These are phyloP conservation scores for Nissolia schottii DNA, from an alignment of 306 rosid species.

Conservation along the genomic window DNA sequence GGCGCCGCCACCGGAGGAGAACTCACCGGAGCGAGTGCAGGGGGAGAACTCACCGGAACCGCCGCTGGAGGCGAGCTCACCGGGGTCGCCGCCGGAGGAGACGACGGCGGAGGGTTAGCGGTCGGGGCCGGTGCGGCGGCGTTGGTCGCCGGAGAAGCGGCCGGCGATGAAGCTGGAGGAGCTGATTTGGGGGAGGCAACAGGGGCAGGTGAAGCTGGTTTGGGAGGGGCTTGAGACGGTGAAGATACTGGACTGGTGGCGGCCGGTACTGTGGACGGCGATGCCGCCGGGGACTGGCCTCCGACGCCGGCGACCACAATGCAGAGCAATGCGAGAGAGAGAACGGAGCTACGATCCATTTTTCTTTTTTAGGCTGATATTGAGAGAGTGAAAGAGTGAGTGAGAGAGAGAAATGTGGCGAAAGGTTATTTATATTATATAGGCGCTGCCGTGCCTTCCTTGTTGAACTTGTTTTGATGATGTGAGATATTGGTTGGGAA, in stretches of 20 bases:
- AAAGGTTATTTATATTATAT: slow-evolving; percentile 38
- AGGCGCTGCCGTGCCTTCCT: not conserved
- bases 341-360: slow-evolving; percentile 52
- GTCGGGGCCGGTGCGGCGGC: slow-evolving; percentile 24
- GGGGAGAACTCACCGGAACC: slow-evolving; percentile 48
- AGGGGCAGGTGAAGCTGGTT: slow-evolving; percentile 49
- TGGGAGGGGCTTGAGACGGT: slow-evolving; percentile 53
- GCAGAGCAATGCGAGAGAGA: slow-evolving; percentile 65
- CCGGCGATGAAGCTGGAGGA: slow-evolving; percentile 18
- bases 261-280: slow-evolving; percentile 47
- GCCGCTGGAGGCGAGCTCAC: slow-evolving; percentile 32
- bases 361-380: not conserved
- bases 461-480: not conserved
- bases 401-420: not conserved
- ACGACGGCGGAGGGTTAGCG: slow-evolving; percentile 13
- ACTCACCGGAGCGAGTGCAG: slow-evolving; percentile 37
- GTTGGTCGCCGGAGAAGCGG: not conserved
- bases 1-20: slow-evolving; percentile 47
- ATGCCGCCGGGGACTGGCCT: slow-evolving; percentile 64
- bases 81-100: slow-evolving; percentile 43
- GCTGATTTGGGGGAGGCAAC: slow-evolving; percentile 46
- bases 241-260: slow-evolving; percentile 36
- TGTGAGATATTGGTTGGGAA: not conserved
- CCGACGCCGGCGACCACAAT: slow-evolving; percentile 71
- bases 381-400: not conserved